Evolutionary conservation across 805 yeast genomes (phyloP).

Genomic region (Cyberlindnera japonica): DNA sequence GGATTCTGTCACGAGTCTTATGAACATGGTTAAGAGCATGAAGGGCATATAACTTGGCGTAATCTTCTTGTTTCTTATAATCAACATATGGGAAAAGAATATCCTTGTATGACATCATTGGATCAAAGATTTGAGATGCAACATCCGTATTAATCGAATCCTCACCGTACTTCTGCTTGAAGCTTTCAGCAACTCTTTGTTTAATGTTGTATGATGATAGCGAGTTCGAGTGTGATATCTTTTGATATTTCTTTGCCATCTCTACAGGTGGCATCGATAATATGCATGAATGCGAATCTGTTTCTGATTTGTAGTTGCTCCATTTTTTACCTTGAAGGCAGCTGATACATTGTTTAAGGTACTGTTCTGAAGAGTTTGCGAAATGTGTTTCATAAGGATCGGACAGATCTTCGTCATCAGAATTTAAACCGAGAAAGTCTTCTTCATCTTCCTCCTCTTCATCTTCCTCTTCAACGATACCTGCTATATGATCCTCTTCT

Average conservation of each 20-base stretch:
- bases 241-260: conserved; percentile 17
- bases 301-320: conserved; percentile 24
- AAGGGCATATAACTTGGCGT: conserved; percentile 60
- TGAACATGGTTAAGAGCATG: conserved; percentile 80
- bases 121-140: conserved; percentile 54
- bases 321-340: conserved; percentile 25
- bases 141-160: conserved; percentile 34
- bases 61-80: conserved; percentile 44
- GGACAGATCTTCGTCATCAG: conserved; percentile 35
- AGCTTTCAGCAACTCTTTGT: conserved; percentile 35
- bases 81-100: conserved; percentile 54
- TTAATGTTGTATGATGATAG: conserved; percentile 42
- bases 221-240: conserved; percentile 22
- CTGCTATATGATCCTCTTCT: conserved; percentile 26
- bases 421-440: conserved; percentile 16
- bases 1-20: conserved; percentile 81
- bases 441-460: conserved; percentile 30
- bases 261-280: conserved; percentile 28
- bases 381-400: conserved; percentile 84
- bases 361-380: conserved; percentile 39
- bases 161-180: conserved; percentile 19
- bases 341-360: conserved; percentile 35
- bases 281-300: conserved; percentile 19
- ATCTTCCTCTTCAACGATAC: conserved; percentile 23
- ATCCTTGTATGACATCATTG: conserved; percentile 73